Conservation (phyloP, 257 asterid species). For the Buddleja alternifolia region DNA sequence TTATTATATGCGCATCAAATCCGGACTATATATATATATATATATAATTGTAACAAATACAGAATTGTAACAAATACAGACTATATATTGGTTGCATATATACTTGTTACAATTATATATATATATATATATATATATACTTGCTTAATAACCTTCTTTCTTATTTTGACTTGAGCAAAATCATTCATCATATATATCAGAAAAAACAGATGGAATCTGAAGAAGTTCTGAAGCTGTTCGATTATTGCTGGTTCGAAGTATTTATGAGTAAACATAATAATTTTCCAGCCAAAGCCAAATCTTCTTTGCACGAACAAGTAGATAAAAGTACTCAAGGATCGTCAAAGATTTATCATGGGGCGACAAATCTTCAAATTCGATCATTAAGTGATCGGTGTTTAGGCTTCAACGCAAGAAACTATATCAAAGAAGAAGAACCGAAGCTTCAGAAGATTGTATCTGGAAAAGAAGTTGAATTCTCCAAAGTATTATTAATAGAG, state of each 20-base stretch:
- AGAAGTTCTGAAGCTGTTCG: conserved; percentile 45
- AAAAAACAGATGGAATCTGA: conserved; percentile 43
- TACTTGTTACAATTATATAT: no score
- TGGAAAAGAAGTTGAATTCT: conserved; percentile 19
- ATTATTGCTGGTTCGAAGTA: conserved; percentile 51
- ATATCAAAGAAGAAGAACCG: background rate
- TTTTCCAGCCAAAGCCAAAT: background rate
- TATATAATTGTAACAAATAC: no score
- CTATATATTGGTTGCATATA: no score
- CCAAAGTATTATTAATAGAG: background rate
- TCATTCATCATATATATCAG: background rate
- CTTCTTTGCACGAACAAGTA: background rate
- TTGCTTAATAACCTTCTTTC: background rate
- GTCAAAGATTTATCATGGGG: conserved; percentile 7
- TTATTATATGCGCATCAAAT: conserved; percentile 19
- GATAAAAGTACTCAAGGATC: conserved; percentile 1
- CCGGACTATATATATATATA: background rate
- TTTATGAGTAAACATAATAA: conserved; percentile 26
- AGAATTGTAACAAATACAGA: no score
- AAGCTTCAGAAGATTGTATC: conserved; percentile 37
- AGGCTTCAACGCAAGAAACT: background rate
- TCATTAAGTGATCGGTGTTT: conserved; percentile 41
- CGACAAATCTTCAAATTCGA: conserved; percentile 22
- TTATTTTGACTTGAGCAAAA: background rate
- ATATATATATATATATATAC: background rate